phyloP scores from a whole-genome alignment of 1,284 basidiomycete genomes.

The Pseudozyma sp. region DNA sequence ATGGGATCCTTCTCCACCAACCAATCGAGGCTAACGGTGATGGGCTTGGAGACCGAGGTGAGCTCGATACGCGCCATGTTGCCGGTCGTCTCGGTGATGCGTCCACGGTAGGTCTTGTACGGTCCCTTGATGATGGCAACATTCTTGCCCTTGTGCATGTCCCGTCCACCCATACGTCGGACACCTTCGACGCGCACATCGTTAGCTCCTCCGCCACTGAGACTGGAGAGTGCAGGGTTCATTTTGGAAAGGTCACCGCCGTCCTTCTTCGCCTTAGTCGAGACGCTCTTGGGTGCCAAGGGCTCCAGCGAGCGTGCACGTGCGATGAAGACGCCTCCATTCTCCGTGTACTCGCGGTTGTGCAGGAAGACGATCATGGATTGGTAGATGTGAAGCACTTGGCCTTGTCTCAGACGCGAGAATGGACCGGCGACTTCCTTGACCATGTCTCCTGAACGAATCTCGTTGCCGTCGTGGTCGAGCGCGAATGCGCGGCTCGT shows the following conservation, averaged over 20 bases:
- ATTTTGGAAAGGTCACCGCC: slow-evolving; percentile 88
- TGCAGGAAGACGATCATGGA: slow-evolving; percentile 93
- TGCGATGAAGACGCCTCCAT: slow-evolving; percentile 93
- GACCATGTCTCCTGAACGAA: slow-evolving; percentile 86
- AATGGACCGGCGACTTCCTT: slow-evolving; percentile 93
- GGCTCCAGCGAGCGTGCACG: slow-evolving; percentile 69
- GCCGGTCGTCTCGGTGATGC: slow-evolving; percentile 95
- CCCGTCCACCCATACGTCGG: slow-evolving; percentile 68
- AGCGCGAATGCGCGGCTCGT: slow-evolving; percentile 86
- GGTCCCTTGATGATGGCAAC: slow-evolving; percentile 88
- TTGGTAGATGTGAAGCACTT: slow-evolving; percentile 93
- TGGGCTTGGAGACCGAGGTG: slow-evolving; percentile 87
- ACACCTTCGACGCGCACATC: slow-evolving; percentile 53
- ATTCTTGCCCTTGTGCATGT: slow-evolving; percentile 82
- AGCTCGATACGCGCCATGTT: slow-evolving; percentile 89
- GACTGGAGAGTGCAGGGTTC: slow-evolving; percentile 80
- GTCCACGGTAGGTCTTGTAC: slow-evolving; percentile 90
- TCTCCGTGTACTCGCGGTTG: slow-evolving; percentile 89
- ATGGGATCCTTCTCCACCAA: slow-evolving; percentile 76
- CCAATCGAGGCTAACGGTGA: slow-evolving; percentile 85
- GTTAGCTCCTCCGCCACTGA: slow-evolving; percentile 57
- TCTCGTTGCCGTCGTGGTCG: slow-evolving; percentile 84
- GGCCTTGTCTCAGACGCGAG: slow-evolving; percentile 79
- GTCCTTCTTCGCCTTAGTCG: slow-evolving; percentile 50
- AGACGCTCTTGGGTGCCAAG: slow-evolving; percentile 78